Percentiles rank a stretch among this genome's conserved stretches.
Conservation (phyloP, 768 basidiomycete genomes). For the Agaricus bisporus region DNA sequence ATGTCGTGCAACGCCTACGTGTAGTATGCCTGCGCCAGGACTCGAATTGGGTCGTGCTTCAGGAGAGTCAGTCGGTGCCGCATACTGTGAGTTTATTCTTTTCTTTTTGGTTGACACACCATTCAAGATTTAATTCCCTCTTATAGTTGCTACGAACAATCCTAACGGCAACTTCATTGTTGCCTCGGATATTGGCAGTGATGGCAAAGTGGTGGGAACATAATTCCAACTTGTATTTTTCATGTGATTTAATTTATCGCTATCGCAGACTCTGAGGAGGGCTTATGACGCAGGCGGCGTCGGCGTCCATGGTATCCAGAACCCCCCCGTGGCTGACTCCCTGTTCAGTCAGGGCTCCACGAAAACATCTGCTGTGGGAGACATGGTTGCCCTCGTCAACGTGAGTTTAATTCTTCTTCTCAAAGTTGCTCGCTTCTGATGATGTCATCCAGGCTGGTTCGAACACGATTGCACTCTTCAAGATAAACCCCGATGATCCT, state of each 20-base stretch:
- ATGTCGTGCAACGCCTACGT: background rate
- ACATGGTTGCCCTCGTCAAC: conserved; percentile 31
- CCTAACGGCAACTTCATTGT: conserved; percentile 38
- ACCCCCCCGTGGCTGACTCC: conserved; percentile 8
- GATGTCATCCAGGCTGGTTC: conserved; percentile 33
- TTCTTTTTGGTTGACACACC: background rate
- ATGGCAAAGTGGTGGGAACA: conserved; percentile 34
- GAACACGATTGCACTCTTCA: conserved; percentile 35
- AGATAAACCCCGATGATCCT: conserved; percentile 37
- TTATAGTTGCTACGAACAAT: conserved; percentile 46
- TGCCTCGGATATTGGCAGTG: conserved; percentile 32
- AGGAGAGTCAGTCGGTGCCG: conserved; percentile 20
- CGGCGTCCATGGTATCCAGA: conserved; percentile 36
- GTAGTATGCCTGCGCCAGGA: background rate
- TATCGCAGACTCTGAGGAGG: conserved; percentile 22
- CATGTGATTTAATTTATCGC: background rate
- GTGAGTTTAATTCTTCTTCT: conserved; percentile 15
- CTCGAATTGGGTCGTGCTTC: background rate
- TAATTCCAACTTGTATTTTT: conserved; percentile 4
- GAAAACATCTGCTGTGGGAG: conserved; percentile 26
- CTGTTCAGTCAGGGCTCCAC: conserved; percentile 37
- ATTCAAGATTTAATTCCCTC: background rate
- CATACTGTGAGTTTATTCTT: conserved; percentile 18
- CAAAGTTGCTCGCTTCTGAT: background rate
- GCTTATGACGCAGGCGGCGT: conserved; percentile 26